Evolutionary conservation across 2,329 filamentous ascomycete genomes (phyloP).

Genomic region (Moelleriella libera): DNA sequence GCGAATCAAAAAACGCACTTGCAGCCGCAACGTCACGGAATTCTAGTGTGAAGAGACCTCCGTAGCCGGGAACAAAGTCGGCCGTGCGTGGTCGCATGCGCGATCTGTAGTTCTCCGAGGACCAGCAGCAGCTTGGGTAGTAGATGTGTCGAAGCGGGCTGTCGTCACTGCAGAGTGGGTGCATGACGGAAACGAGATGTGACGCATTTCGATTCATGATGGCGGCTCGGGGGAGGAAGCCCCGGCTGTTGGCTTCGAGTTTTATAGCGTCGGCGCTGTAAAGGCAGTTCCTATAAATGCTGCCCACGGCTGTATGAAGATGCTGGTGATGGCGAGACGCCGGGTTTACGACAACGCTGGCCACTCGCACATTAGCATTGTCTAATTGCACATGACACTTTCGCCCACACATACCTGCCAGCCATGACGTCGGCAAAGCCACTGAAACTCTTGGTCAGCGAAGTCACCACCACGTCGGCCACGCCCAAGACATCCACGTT

Average conservation of each 20-base stretch:
- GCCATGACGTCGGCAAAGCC: slow-evolving; percentile 35
- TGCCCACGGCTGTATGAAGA: slow-evolving; percentile 13
- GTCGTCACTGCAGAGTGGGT: slow-evolving; percentile 8
- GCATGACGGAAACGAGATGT: slow-evolving; percentile 16
- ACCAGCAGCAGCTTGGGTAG: slow-evolving; percentile 21
- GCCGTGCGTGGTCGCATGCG: slow-evolving; percentile 18
- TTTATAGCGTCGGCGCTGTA: slow-evolving; percentile 23
- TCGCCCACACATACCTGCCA: slow-evolving; percentile 9
- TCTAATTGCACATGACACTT: not conserved
- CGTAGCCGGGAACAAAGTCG: slow-evolving; percentile 33
- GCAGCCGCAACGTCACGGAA: slow-evolving; percentile 20
- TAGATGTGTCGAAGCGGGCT: slow-evolving; percentile 17
- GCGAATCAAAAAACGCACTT: slow-evolving; percentile 26
- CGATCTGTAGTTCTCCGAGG: slow-evolving; percentile 12
- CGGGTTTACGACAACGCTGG: slow-evolving; percentile 24
- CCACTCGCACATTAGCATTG: no score
- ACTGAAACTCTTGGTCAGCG: slow-evolving; percentile 36
- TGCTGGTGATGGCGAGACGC: slow-evolving; percentile 16
- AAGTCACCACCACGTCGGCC: slow-evolving; percentile 29
- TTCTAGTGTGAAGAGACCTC: slow-evolving; percentile 32
- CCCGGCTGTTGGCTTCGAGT: slow-evolving; percentile 22
- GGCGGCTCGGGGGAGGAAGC: slow-evolving; percentile 19
- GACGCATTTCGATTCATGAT: slow-evolving; percentile 21
- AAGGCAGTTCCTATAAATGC: slow-evolving; percentile 18
- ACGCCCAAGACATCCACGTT: slow-evolving; percentile 27